A percentile compares a stretch with the other conserved stretches of the same genome.
Conservation (phyloP, 441 rosid genomes). For the Pelargonium exstipulatum region DNA sequence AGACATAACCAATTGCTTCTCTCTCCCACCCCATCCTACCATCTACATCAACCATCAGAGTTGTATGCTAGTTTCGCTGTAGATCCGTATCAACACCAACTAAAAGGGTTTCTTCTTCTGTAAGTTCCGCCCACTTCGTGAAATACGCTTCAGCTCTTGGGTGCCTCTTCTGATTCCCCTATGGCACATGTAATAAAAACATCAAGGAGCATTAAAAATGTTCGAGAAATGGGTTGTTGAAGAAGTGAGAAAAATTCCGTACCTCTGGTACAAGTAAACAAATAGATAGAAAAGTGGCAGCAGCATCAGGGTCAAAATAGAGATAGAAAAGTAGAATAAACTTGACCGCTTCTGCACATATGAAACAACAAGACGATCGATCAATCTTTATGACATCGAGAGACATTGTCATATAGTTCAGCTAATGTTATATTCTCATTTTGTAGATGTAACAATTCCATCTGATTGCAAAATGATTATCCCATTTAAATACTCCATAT, state of each 20-base stretch:
- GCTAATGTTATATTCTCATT: no score
- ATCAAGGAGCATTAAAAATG: conserved; percentile 8
- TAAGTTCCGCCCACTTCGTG: conserved; percentile 19
- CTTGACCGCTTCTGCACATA: conserved; percentile 33
- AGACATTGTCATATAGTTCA: no score
- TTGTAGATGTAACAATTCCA: no score
- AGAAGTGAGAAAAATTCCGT: conserved; percentile 15
- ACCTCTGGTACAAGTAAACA: conserved; percentile 47
- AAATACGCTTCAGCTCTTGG: conserved; percentile 39
- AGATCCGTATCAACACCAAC: not conserved
- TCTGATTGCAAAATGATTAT: no score
- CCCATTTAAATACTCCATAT: no score
- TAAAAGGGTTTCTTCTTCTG: conserved; percentile 48
- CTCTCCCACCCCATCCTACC: not conserved
- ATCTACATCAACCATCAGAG: not conserved
- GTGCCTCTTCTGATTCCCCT: conserved; percentile 43
- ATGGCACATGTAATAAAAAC: conserved; percentile 14
- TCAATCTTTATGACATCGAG: not conserved
- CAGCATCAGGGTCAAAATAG: conserved; percentile 35
- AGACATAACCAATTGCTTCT: not conserved
- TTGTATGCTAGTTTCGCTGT: not conserved
- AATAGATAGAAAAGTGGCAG: conserved; percentile 41
- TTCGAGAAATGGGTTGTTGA: not conserved
- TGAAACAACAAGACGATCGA: not conserved
- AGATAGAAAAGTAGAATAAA: conserved; percentile 26